These are phyloP conservation scores for Trichoderma asperelloides DNA, from an alignment of 495 filamentous ascomycete genomes.

Conservation along the genomic window DNA sequence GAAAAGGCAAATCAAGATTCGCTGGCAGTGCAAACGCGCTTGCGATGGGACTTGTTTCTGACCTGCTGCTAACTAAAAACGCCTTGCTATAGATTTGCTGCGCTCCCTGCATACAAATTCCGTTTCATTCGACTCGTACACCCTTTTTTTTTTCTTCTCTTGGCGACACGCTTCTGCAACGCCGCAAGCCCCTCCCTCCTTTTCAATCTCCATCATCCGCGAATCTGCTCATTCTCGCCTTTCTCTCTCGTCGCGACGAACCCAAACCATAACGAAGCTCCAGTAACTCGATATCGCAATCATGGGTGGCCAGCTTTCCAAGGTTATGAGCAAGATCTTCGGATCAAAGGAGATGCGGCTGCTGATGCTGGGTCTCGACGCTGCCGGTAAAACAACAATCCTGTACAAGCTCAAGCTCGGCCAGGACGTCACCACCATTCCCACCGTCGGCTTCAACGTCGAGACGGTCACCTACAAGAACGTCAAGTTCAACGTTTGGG, in stretches of 20 bases:
- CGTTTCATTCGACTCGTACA: neutral
- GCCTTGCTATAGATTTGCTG: neutral
- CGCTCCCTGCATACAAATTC: neutral
- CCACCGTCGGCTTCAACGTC: slow-evolving; percentile 98
- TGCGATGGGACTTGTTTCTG: neutral
- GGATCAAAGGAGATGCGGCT: slow-evolving; percentile 98
- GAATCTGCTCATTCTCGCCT: neutral
- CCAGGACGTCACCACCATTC: slow-evolving; percentile 97
- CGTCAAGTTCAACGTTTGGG: slow-evolving; percentile 99
- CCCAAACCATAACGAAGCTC: slow-evolving; percentile 6
- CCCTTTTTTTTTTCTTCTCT: neutral
- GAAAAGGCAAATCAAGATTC: neutral
- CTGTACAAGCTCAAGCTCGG: slow-evolving; percentile 99
- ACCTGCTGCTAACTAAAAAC: neutral
- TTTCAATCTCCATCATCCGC: neutral
- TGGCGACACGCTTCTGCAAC: neutral
- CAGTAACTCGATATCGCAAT: slow-evolving; percentile 15
- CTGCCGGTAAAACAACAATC: slow-evolving; percentile 97
- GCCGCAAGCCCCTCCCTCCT: slow-evolving; percentile 6
- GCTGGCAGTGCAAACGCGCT: neutral
- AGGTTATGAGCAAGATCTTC: slow-evolving; percentile 95
- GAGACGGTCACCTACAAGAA: slow-evolving; percentile 99
- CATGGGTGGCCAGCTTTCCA: slow-evolving; percentile 77
- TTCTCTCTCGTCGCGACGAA: slow-evolving; percentile 9
- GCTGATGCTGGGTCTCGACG: slow-evolving; percentile 95